phyloP scores from a whole-genome alignment of 306 rosid genomes.

The Macrotyloma uniflorum region DNA sequence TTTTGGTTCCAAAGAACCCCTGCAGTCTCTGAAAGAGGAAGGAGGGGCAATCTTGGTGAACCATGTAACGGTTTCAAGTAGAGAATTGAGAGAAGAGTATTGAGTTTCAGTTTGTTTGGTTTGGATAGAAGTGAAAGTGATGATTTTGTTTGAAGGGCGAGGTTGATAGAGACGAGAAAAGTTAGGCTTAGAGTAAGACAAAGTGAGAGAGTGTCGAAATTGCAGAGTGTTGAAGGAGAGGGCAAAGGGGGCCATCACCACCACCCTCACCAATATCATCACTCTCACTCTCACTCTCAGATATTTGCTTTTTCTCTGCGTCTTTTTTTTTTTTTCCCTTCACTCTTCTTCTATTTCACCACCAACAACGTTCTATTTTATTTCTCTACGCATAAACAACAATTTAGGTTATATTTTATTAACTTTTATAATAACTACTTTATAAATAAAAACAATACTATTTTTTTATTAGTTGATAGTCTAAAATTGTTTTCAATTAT shows the following conservation, averaged over 20 bases:
- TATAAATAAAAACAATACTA: no score
- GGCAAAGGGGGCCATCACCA: constrained; percentile 48
- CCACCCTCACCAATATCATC: constrained; percentile 38
- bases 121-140: constrained; percentile 26
- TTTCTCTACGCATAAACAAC: no score
- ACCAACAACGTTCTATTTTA: no score
- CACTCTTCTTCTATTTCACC: no score
- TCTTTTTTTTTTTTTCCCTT: not conserved
- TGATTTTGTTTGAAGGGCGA: constrained; percentile 32
- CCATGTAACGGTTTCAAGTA: constrained; percentile 7
- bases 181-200: constrained; percentile 27
- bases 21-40: constrained; percentile 36
- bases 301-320: not conserved
- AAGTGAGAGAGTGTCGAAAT: constrained; percentile 42
- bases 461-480: no score
- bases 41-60: constrained; percentile 39
- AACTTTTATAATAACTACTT: no score
- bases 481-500: no score
- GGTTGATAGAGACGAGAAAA: constrained; percentile 13
- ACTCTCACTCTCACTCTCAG: not conserved
- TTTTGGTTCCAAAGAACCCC: constrained; percentile 34
- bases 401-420: no score
- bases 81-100: constrained; percentile 43
- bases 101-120: constrained; percentile 34
- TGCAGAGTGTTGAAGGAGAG: constrained; percentile 51